These are phyloP conservation scores for Leishmania gerbilli DNA, from an alignment of 208 protist species.

Conservation along the genomic window DNA sequence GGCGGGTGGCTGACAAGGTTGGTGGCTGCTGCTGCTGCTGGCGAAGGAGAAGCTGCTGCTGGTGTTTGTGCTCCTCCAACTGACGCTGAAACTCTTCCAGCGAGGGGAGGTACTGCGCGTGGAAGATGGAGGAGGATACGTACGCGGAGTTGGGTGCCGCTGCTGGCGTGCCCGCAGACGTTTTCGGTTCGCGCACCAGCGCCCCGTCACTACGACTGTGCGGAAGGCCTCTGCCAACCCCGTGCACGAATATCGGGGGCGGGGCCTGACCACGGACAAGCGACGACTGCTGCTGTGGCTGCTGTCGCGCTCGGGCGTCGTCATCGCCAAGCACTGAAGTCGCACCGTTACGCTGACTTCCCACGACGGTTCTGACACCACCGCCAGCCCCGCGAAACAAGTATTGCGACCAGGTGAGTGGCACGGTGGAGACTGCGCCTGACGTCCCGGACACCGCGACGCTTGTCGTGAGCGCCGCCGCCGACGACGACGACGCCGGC, in stretches of 20 bases:
- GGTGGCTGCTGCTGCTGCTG: conserved; percentile 19
- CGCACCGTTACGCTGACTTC: background rate
- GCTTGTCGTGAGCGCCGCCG: background rate
- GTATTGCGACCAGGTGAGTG: conserved; percentile 31
- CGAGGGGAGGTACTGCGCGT: conserved; percentile 36
- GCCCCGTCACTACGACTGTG: conserved; percentile 5
- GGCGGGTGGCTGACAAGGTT: conserved; percentile 26
- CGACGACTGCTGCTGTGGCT: conserved; percentile 9
- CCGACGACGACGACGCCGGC: background rate
- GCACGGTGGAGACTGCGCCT: background rate
- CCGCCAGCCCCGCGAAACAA: conserved; percentile 7
- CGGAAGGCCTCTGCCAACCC: background rate
- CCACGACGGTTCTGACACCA: background rate
- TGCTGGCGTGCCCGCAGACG: conserved; percentile 5
- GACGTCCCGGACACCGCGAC: background rate
- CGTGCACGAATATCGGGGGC: background rate
- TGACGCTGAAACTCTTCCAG: conserved; percentile 40
- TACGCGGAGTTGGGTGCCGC: background rate
- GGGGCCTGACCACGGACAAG: background rate
- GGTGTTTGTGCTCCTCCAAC: conserved; percentile 23
- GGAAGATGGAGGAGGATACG: conserved; percentile 25
- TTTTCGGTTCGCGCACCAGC: background rate
- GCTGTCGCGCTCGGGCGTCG: background rate
- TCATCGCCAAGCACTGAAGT: background rate
- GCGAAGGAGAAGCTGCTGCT: conserved; percentile 11